Evolutionary conservation across 768 basidiomycete species (phyloP), one percentile per base, ranked within the genome.

Genomic region (Naematelia encephala): DNA sequence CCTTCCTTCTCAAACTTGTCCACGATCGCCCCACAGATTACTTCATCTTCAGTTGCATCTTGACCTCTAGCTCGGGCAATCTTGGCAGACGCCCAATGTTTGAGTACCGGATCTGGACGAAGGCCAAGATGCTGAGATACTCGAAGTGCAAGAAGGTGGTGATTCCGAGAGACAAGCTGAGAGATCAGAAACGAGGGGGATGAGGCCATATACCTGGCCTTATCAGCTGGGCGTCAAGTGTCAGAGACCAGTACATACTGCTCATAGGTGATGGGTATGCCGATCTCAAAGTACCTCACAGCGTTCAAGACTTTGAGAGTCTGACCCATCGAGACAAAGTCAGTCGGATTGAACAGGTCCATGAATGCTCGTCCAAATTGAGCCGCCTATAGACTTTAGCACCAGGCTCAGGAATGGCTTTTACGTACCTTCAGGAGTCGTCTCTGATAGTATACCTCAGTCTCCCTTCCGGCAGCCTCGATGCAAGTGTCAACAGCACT

Each of bases 31-130:
- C 80, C 80, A 70, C 91, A 92, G 11, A 94, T 80, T 44, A 85
- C 86, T 34, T 87, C 87, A 64, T 96, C 92, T 3, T 82, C 83
- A 11, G 81, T 73, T 16, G 82, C 84, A 23, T 82, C 81, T 0
- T 83, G 77, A 0, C 84, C 80, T 0, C 85, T 84, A 11, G 90
- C 86, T 14, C 83, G 84, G 49, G 85, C 76, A 57, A 99, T 96
- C 77, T 96, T 94, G 1, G 90, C 87, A 59, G 86, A 86, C 0
- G 96, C 96, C 96, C 96, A 99, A 72, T 98, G 94, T 63, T 87
- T 89, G 43, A 99, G 80, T 0, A 98, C 91, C 0, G 84, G 83
- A 63, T 92, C 88, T 0, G 91, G 88, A 52, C 89, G 87, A 46
- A 98, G 81, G 14, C 84, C 83, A 27, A 98, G 82, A 78, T 86